These are phyloP conservation scores for Hymenoscyphus occultus DNA, from an alignment of 2,329 filamentous ascomycete species.

Conservation along the genomic window DNA sequence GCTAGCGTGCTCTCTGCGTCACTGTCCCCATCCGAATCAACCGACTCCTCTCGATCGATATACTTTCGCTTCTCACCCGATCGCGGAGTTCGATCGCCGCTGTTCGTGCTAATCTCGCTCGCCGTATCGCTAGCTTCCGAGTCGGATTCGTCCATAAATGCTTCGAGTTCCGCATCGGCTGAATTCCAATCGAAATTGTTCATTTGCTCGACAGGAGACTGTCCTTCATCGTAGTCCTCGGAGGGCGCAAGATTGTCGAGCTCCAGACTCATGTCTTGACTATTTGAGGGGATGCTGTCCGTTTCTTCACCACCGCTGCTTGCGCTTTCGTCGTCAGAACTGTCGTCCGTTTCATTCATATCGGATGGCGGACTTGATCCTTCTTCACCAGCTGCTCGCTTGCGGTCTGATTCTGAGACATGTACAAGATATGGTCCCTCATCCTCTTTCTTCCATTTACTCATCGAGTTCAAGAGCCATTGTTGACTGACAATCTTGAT, in stretches of 20 bases:
- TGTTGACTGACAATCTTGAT: slow-evolving; percentile 90
- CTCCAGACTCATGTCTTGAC: slow-evolving; percentile 35
- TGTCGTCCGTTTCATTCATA: slow-evolving; percentile 41
- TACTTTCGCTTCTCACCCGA: slow-evolving; percentile 34
- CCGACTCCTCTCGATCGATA: slow-evolving; percentile 37
- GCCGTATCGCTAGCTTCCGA: slow-evolving; percentile 45
- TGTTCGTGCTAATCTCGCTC: slow-evolving; percentile 25
- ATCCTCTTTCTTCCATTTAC: slow-evolving; percentile 76
- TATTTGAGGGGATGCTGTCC: slow-evolving; percentile 30
- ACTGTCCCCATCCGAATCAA: slow-evolving; percentile 43
- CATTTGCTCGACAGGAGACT: slow-evolving; percentile 54
- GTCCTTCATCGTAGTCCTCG: slow-evolving; percentile 48
- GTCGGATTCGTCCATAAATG: slow-evolving; percentile 60
- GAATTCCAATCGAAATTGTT: slow-evolving; percentile 59
- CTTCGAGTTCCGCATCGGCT: slow-evolving; percentile 70
- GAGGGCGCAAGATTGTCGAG: slow-evolving; percentile 50
- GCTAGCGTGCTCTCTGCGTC: slow-evolving; percentile 47
- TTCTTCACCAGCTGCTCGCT: slow-evolving; percentile 40
- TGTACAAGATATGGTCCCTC: slow-evolving; percentile 63
- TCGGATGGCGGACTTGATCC: slow-evolving; percentile 46
- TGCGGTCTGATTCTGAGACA: slow-evolving; percentile 65
- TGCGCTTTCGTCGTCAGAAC: slow-evolving; percentile 3
- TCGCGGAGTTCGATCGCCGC: slow-evolving; percentile 17
- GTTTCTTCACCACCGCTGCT: slow-evolving; percentile 27
- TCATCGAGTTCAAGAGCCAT: slow-evolving; percentile 84